Base-by-base conservation (phyloP, 257 asterid species). In the Cynanchum wilfordii region DNA sequence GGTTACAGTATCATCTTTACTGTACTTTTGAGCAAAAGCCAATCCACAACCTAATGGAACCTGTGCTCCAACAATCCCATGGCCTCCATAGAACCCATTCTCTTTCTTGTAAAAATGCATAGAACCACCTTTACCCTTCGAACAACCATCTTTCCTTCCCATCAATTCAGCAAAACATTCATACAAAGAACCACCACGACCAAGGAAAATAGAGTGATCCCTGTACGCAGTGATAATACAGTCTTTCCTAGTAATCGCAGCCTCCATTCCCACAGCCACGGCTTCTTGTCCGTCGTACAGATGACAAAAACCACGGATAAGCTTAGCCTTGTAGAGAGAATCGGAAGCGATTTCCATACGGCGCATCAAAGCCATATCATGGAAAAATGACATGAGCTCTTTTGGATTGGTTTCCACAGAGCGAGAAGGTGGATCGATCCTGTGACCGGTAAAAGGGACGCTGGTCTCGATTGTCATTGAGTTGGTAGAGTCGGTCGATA, bases 281-380 rank as follows among this genome's bases (percentile, higher is more conserved):
- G 98, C 99, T 57, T 94, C 99, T 75, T 94, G 98, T 5, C 99
- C 99, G 72, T 94, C 98, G 85, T 94, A 94, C 0, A 94, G 89
- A 58, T 94, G 98, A 81, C 99, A 94, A 74, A 94, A 94, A 2
- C 99, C 99, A 95, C 71, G 56, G 80, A 94, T 91, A 17, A 91
- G 82, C 66, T 94, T 94, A 1, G 99, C 90, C 79, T 94, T 94
- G 80, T 94, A 94, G 29, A 94, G 97, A 25, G 99, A 91, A 67
- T 94, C 99, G 62, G 99, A 96, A 10, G 97, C 96, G 81, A 94
- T 89, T 75, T 94, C 99, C 97, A 89, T 94, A 2, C 97, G 91
- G 57, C 99, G 95, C 99, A 94, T 94, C 59, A 85, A 70, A 3
- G 92, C 88, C 97, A 94, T 91, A 80, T 86, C 92, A 49, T 78